Base-by-base conservation (phyloP, 2,329 filamentous ascomycete species). In the Colletotrichum cuscutae region DNA sequence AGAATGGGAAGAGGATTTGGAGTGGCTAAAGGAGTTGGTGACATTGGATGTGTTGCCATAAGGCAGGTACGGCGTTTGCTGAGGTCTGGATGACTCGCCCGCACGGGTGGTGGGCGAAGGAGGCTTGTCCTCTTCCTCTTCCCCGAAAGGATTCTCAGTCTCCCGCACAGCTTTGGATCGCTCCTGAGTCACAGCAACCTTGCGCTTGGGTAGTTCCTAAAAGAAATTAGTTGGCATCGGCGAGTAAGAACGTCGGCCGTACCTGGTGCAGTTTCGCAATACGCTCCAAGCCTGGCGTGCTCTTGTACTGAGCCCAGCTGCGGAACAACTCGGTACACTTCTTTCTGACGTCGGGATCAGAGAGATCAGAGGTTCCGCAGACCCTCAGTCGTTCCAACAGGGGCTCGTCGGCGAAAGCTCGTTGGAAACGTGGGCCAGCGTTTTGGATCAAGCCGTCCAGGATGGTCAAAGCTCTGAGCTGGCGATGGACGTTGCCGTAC, bases 401-500 rank as follows among this genome's bases (percentile, higher is more conserved):
- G 35, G 95, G 94, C 80, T 98, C 95, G 78, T 99, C 96, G 11
- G 92, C 94, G 81, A 98, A 98, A 19, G 90, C 89, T 61, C 94
- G 91, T 82, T 98, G 94, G 80, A 98, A 98, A 13, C 93, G 90
- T 13, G 93, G 88, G 1, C 96, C 96, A 2, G 95, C 95, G 84
- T 99, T 99, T 80, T 98, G 94, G 73, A 99, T 97, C 52, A 99
- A 88, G 54, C 94, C 95, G 81, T 99, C 97, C 2, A 99, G 89
- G 62, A 99, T 92, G 12, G 93, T 93, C 26, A 99, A 89, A 46
- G 97, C 94, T 72, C 97, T 91, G 42, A 98, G 88, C 82, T 99
- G 97, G 62, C 95, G 93, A 82, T 98, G 96, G n/a, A 94, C 88
- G 79, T 91, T 97, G 77, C 97, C 97, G 83, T 99, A 98, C 86